Base-by-base conservation (phyloP, 305 asterid species). In the Rubia tinctorum region DNA sequence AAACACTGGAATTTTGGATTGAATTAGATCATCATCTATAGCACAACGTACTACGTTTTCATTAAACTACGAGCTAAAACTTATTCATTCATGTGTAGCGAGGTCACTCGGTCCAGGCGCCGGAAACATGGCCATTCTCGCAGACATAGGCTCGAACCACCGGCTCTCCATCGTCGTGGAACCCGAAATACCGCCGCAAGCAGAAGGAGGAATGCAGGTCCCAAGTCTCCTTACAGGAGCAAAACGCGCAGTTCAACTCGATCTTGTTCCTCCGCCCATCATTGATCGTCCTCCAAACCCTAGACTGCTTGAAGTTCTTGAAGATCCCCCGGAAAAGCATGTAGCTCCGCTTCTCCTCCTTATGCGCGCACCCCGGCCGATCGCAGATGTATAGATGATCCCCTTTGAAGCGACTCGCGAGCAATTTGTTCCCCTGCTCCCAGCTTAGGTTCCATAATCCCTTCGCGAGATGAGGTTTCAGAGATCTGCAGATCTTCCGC, bases 61-160 rank as follows among this genome's bases (percentile, higher is more conserved):
- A 2, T 37, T 6, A 18, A 23, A 25, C 72, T 66, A 39, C 34
- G 64, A 53, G 56, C 58, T 53, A 53, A 2, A 53, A 55, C 18
- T 13, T 8, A 12, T 9, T 66, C 59, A 53, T 47, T 84, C 88
- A 91, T 47, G 88, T 90, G 79, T 92, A 95, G 76, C 90, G 72
- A 47, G 99, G 96, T 97, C 94, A 90, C 77, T 95, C 96, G 37
- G 99, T 95, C 99, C 99, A 92, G 4, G 99, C 98, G 5, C 99
- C 99, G 0, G 98, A 89, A 73, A 95, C 97, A 81, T 92, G 98
- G 10, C 98, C 99, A 65, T 89, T 95, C 81, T 95, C 97, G 72
- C 97, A 95, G 15, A 95, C 99, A 67, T 86, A 95, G 39, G 98
- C 98, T 58, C 98, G 87, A 73, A 95, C 98, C 10, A 87, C 96